These are phyloP conservation scores for Diatrype stigma DNA, from an alignment of 2,329 filamentous ascomycete genomes.

Conservation along the genomic window DNA sequence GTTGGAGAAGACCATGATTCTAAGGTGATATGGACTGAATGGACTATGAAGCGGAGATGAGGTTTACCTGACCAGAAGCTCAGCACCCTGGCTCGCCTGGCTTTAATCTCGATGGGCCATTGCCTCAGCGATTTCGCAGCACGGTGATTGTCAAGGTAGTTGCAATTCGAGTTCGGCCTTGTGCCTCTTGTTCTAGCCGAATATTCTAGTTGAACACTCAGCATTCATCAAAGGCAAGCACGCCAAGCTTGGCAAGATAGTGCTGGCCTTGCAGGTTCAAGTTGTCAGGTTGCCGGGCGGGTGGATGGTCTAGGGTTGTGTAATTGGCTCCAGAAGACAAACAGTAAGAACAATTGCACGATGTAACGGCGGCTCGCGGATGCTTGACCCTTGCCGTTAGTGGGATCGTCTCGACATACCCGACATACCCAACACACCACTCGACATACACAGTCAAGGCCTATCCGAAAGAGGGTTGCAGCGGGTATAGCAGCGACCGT, in stretches of 20 bases:
- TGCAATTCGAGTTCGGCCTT: neutral
- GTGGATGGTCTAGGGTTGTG: neutral
- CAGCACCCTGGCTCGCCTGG: neutral
- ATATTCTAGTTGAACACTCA: neutral
- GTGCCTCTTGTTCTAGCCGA: neutral
- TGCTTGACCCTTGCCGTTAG: constrained; percentile 16
- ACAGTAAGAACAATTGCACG: constrained; percentile 3
- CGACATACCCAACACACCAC: no score
- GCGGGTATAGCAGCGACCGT: constrained; percentile 5
- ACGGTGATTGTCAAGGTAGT: neutral
- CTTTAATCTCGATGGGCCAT: neutral
- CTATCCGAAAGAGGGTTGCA: constrained; percentile 5
- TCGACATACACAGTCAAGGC: no score
- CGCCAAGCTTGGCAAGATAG: neutral
- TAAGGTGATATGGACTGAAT: neutral
- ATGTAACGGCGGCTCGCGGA: constrained; percentile 23
- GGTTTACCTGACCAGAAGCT: neutral
- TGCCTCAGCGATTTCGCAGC: neutral
- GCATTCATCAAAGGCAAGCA: neutral
- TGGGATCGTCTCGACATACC: constrained; percentile 16
- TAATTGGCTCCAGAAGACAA: neutral
- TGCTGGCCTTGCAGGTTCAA: neutral
- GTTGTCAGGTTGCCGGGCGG: neutral
- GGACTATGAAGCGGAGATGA: constrained; percentile 1
- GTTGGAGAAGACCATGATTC: neutral